phyloP scores from a whole-genome alignment of 441 rosid genomes.

The Adansonia madagascariensis region DNA sequence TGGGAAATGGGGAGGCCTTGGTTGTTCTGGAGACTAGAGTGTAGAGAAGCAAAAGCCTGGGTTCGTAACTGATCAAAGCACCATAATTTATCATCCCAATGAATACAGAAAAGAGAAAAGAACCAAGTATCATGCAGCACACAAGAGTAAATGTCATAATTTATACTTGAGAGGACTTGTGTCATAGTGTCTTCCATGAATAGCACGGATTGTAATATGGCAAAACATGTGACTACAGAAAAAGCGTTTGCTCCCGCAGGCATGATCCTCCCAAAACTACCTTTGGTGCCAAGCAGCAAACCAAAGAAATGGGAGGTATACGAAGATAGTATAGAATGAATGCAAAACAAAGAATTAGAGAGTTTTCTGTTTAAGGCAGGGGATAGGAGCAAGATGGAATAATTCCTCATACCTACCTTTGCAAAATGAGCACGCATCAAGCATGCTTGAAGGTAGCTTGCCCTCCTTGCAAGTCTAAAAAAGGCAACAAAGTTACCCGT shows the following conservation, averaged over 20 bases:
- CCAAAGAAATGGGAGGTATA: slow-evolving; percentile 9
- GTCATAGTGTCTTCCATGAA: not conserved
- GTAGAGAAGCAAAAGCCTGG: slow-evolving; percentile 90
- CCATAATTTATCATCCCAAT: slow-evolving; percentile 16
- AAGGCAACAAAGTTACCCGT: slow-evolving; percentile 83
- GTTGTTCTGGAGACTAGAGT: slow-evolving; percentile 76
- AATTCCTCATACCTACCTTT: slow-evolving; percentile 67
- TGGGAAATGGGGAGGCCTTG: slow-evolving; percentile 88
- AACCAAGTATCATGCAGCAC: slow-evolving; percentile 12
- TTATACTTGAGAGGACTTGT: slow-evolving; percentile 2
- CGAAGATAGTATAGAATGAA: not conserved
- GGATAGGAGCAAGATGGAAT: slow-evolving; percentile 11
- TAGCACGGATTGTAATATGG: not conserved
- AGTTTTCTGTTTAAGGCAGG: not conserved
- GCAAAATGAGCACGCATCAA: slow-evolving; percentile 98
- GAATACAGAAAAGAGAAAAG: slow-evolving; percentile 17
- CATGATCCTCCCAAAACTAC: slow-evolving; percentile 12
- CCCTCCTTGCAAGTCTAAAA: slow-evolving; percentile 90
- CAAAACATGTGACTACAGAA: not conserved
- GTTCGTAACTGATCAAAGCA: slow-evolving; percentile 74
- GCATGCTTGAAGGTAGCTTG: slow-evolving; percentile 96
- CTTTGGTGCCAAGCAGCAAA: slow-evolving; percentile 4
- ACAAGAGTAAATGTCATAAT: slow-evolving; percentile 12
- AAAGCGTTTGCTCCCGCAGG: not conserved
- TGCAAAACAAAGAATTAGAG: slow-evolving; percentile 2